Percentiles rank a stretch among this genome's conserved stretches.
phyloP scores from a whole-genome alignment of 306 rosid genomes.

The Arachis stenosperma region DNA sequence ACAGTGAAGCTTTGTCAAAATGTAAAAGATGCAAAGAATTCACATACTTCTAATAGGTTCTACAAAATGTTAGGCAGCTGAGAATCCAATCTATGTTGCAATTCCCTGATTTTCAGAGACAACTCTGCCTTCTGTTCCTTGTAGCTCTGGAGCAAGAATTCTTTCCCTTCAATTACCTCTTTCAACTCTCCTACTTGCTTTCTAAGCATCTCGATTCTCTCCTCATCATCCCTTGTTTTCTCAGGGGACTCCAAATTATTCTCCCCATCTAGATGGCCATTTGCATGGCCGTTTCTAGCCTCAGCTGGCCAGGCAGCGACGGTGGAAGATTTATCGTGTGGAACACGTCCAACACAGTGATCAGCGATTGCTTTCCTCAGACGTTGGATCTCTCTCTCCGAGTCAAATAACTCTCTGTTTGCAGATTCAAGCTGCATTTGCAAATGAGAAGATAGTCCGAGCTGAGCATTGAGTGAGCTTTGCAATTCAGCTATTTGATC shows the following conservation, averaged over 20 bases:
- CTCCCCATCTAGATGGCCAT: slow-evolving; percentile 63
- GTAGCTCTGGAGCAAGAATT: slow-evolving; percentile 82
- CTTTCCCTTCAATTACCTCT: slow-evolving; percentile 91
- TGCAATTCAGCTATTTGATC: slow-evolving; percentile 87
- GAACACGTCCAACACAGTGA: slow-evolving; percentile 71
- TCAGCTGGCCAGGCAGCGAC: slow-evolving; percentile 53
- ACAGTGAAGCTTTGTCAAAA: slow-evolving; percentile 40
- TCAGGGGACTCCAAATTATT: slow-evolving; percentile 58
- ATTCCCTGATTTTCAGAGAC: slow-evolving; percentile 69
- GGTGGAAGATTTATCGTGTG: slow-evolving; percentile 54
- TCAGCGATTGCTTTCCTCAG: slow-evolving; percentile 92
- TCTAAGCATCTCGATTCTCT: slow-evolving; percentile 74
- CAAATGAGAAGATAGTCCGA: slow-evolving; percentile 74
- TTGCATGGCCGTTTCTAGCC: slow-evolving; percentile 57
- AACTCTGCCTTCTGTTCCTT: slow-evolving; percentile 90
- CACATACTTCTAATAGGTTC: slow-evolving; percentile 58
- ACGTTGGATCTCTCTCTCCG: slow-evolving; percentile 84
- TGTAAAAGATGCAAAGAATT: slow-evolving; percentile 51
- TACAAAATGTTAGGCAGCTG: slow-evolving; percentile 95
- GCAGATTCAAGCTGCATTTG: slow-evolving; percentile 81
- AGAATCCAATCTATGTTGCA: slow-evolving; percentile 88
- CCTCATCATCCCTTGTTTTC: slow-evolving; percentile 62
- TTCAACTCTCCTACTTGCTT: slow-evolving; percentile 89
- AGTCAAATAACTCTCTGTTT: slow-evolving; percentile 73
- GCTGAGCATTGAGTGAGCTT: slow-evolving; percentile 70